A percentile compares a stretch with the other conserved stretches of the same genome.
Conservation (phyloP, 257 asterid genomes). For the Leptodermis oblonga region DNA sequence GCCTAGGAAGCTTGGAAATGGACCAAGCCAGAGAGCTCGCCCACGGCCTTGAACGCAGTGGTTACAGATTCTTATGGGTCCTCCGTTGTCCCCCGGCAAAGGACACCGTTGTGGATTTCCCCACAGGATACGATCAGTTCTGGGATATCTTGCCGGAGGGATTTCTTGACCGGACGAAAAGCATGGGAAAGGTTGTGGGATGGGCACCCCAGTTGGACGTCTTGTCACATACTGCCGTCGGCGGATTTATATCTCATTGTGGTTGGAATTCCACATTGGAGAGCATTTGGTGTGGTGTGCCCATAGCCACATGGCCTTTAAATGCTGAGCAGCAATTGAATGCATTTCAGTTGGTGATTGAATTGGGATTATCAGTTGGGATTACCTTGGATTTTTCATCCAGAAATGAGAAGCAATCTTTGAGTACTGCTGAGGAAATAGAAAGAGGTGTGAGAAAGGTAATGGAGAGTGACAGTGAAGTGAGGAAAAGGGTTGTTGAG, state of each 20-base stretch:
- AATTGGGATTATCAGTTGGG: conserved; percentile 2
- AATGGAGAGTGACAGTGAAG: conserved; percentile 20
- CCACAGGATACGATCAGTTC: conserved; percentile 34
- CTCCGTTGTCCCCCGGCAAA: conserved; percentile 18
- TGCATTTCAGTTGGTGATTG: conserved; percentile 18
- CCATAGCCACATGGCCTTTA: conserved; percentile 24
- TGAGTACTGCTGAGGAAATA: conserved; percentile 13
- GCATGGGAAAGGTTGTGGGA: conserved; percentile 11
- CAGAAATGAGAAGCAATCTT: not conserved
- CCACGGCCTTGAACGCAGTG: conserved; percentile 39
- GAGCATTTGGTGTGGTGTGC: conserved; percentile 23
- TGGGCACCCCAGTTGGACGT: conserved; percentile 21
- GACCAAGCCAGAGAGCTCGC: conserved; percentile 41
- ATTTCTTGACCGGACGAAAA: conserved; percentile 9
- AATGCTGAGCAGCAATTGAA: conserved; percentile 19
- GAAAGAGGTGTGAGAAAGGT: conserved; percentile 21
- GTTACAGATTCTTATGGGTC: conserved; percentile 47
- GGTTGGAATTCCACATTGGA: conserved; percentile 26
- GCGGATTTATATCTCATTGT: conserved; percentile 22
- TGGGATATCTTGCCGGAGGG: conserved; percentile 18
- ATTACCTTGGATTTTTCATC: conserved; percentile 6
- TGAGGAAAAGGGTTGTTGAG: conserved; percentile 10
- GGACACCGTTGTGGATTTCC: conserved; percentile 21
- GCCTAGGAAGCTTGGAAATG: conserved; percentile 32
- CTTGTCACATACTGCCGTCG: conserved; percentile 16